A percentile compares a stretch with the other conserved stretches of the same genome.
Conservation (phyloP, 129 eudicot genomes). For the Smallanthus sonchifolius region DNA sequence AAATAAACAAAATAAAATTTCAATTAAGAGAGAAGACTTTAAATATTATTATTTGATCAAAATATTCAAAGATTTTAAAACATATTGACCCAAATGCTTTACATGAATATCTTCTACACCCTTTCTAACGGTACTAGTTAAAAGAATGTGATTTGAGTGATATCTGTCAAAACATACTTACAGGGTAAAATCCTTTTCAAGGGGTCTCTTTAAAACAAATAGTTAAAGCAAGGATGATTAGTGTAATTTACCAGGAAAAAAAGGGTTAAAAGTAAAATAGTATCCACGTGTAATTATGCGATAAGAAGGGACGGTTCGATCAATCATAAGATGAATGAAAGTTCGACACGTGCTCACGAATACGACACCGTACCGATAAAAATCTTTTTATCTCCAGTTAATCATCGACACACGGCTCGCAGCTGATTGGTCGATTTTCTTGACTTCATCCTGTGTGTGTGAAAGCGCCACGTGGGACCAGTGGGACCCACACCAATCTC, state of each 20-base stretch:
- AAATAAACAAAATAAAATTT: no score
- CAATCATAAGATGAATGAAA: neutral
- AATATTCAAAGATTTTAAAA: no score
- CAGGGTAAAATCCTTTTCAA: neutral
- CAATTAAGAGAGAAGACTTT: no score
- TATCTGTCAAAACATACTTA: neutral
- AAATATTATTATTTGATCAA: no score
- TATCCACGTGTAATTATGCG: neutral
- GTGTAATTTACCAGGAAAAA: neutral
- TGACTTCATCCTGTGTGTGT: conserved; percentile 37
- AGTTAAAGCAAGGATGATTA: neutral
- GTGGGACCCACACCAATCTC: conserved; percentile 7
- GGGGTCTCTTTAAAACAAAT: neutral
- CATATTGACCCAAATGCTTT: no score
- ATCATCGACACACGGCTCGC: conserved; percentile 48
- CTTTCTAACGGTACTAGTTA: no score
- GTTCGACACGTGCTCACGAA: conserved; percentile 38
- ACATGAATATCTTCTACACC: no score
- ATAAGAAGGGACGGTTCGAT: neutral
- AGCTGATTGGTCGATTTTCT: conserved; percentile 47
- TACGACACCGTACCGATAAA: conserved; percentile 27
- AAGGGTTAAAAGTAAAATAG: neutral
- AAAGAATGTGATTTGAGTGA: no score
- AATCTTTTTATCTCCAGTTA: conserved; percentile 33
- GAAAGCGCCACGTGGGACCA: conserved; percentile 39